These are phyloP conservation scores for Hyphopichia khmerensis DNA, from an alignment of 1,139 yeast genomes.

Conservation along the genomic window DNA sequence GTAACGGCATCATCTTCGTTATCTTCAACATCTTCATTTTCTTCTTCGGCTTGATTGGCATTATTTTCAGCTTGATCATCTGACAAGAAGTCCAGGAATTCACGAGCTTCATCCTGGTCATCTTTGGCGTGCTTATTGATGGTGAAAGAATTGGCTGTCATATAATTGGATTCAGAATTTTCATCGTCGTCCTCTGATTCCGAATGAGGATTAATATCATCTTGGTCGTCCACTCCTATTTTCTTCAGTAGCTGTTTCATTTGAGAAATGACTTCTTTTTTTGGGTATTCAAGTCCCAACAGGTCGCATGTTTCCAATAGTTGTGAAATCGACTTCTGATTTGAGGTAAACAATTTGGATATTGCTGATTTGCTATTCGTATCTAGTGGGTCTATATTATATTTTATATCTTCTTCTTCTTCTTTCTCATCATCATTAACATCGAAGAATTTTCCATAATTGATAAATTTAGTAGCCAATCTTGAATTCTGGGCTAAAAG, in stretches of 20 bases:
- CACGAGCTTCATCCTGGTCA: neutral
- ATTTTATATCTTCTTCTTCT: slow-evolving; percentile 9
- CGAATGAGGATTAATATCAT: neutral
- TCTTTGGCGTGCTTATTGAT: neutral
- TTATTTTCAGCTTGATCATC: slow-evolving; percentile 4
- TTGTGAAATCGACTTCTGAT: slow-evolving; percentile 16
- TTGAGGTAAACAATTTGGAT: slow-evolving; percentile 9
- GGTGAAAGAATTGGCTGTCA: neutral
- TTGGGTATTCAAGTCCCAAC: slow-evolving; percentile 29
- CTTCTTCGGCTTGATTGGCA: no score
- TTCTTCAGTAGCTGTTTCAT: neutral
- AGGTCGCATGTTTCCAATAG: slow-evolving; percentile 28
- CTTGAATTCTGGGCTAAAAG: slow-evolving; percentile 18
- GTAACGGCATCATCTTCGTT: slow-evolving; percentile 8
- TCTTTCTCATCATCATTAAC: slow-evolving; percentile 13
- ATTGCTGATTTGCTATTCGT: slow-evolving; percentile 1
- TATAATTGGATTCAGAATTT: neutral
- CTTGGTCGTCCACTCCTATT: neutral
- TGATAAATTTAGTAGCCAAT: slow-evolving; percentile 11
- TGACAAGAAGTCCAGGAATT: slow-evolving; percentile 5
- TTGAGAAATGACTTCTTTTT: slow-evolving; percentile 11
- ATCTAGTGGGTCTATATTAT: neutral
- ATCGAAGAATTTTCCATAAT: slow-evolving; percentile 5
- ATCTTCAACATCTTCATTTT: slow-evolving; percentile 11
- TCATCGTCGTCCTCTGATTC: neutral